A percentile compares a stretch with the other conserved stretches of the same genome.
Evolutionary conservation across 2,329 filamentous ascomycete genomes (phyloP).

Genomic region (Epicoccum nigrum): DNA sequence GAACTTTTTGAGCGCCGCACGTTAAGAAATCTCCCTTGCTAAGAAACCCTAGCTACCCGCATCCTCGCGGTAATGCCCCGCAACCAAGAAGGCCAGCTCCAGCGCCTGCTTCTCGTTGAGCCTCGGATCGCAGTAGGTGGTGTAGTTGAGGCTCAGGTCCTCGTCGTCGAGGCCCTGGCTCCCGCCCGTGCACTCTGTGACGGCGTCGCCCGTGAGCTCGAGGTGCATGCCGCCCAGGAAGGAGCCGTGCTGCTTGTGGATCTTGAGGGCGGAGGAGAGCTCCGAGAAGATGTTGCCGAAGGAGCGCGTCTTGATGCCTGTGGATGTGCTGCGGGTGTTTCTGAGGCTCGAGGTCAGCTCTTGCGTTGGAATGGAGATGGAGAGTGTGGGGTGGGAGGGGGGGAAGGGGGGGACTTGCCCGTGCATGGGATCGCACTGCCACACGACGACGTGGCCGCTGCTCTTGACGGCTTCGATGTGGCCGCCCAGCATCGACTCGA

Average conservation of each 20-base stretch:
- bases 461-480: conserved; percentile 90
- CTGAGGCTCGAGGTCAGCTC: conserved; percentile 27
- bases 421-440: conserved; percentile 99
- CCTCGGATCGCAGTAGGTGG: conserved; percentile 92
- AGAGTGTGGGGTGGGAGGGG: too few species aligned
- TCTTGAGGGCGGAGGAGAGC: conserved; percentile 78
- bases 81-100: conserved; percentile 91
- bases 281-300: conserved; percentile 92
- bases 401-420: too few species aligned
- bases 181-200: conserved; percentile 94
- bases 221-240: conserved; percentile 94
- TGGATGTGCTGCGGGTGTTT: conserved; percentile 68
- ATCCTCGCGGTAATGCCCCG: conserved; percentile 72
- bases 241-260: conserved; percentile 82
- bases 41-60: conserved; percentile 10
- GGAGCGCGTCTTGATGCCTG: conserved; percentile 87
- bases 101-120: conserved; percentile 98
- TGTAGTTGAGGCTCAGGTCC: conserved; percentile 88
- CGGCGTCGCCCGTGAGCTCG: conserved; percentile 92
- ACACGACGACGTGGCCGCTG: conserved; percentile 79
- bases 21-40: too few species aligned
- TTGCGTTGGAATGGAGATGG: too few species aligned
- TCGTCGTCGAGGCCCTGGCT: conserved; percentile 86
- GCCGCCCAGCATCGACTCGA: conserved; percentile 74
- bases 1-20: too few species aligned